Evolutionary conservation across 257 asterid genomes (phyloP).

Genomic region (Petrea volubilis): DNA sequence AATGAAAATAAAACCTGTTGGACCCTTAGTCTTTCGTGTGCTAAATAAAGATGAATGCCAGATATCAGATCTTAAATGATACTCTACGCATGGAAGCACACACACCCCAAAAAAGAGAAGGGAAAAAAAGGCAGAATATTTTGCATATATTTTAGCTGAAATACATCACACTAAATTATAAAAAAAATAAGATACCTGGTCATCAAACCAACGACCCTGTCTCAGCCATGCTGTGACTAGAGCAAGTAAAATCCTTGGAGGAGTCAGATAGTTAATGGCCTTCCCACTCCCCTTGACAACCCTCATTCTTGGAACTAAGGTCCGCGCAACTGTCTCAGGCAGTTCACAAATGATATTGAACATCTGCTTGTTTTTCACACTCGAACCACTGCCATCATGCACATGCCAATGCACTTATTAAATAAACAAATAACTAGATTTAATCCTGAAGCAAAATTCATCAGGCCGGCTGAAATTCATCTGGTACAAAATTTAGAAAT

Average conservation of each 20-base stretch:
- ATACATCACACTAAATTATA: too few species aligned
- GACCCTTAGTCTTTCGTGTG: too few species aligned
- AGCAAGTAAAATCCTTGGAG: slow-evolving; percentile 93
- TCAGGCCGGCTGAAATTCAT: background rate
- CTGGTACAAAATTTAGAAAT: background rate
- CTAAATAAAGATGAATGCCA: too few species aligned
- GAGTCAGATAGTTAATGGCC: slow-evolving; percentile 92
- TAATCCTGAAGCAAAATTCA: background rate
- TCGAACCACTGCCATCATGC: slow-evolving; percentile 76
- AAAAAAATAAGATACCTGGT: slow-evolving; percentile 55
- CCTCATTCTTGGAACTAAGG: slow-evolving; percentile 93
- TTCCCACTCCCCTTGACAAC: slow-evolving; percentile 98
- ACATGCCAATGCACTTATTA: slow-evolving; percentile 15
- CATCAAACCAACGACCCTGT: slow-evolving; percentile 97
- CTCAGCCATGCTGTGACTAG: slow-evolving; percentile 96
- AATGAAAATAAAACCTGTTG: too few species aligned
- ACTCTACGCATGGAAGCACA: too few species aligned
- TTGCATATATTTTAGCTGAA: too few species aligned
- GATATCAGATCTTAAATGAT: too few species aligned
- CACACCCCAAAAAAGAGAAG: too few species aligned
- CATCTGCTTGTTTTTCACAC: slow-evolving; percentile 89
- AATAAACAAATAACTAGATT: background rate
- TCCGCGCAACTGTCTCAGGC: slow-evolving; percentile 98
- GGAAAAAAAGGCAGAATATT: too few species aligned
- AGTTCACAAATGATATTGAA: slow-evolving; percentile 95